Percentiles rank a stretch among this genome's conserved stretches.
Evolutionary conservation across 2,329 filamentous ascomycete genomes (phyloP).

Genomic region (Scorias spongiosa): DNA sequence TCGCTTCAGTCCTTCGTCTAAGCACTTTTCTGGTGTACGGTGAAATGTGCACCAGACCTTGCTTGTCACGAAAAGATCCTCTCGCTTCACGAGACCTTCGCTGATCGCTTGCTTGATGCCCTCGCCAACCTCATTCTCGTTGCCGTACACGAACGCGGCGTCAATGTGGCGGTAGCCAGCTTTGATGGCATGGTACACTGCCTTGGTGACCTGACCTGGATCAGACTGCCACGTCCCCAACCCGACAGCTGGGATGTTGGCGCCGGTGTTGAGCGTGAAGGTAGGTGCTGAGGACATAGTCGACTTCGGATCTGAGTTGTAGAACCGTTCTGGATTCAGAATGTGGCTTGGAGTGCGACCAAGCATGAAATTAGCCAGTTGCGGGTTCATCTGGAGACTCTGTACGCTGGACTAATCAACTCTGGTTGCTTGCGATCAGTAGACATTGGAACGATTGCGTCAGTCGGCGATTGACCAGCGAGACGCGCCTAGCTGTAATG

Average conservation of each 20-base stretch:
- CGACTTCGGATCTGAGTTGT: conserved; percentile 6
- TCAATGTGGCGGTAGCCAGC: conserved; percentile 45
- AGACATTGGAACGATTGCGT: background rate
- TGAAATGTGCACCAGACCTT: conserved; percentile 79
- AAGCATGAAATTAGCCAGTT: conserved; percentile 17
- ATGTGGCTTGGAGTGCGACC: conserved; percentile 14
- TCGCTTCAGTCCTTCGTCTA: conserved; percentile 58
- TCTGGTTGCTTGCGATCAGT: too few relatives aligned
- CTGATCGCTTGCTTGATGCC: conserved; percentile 58
- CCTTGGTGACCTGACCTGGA: conserved; percentile 32
- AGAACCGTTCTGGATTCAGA: conserved; percentile 11
- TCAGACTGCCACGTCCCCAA: conserved; percentile 25
- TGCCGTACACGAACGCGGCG: conserved; percentile 61
- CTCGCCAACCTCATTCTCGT: conserved; percentile 70
- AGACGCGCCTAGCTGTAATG: too few relatives aligned
- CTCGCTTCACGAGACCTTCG: conserved; percentile 53
- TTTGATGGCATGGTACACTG: conserved; percentile 33
- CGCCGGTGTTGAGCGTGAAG: conserved; percentile 24
- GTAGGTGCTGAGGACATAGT: conserved; percentile 15
- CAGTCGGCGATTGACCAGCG: background rate
- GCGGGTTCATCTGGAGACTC: conserved; percentile 13
- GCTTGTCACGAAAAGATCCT: conserved; percentile 69
- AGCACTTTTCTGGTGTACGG: conserved; percentile 49
- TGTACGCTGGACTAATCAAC: background rate
- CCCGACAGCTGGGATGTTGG: conserved; percentile 23